Evolutionary conservation across 441 rosid species (phyloP), one percentile per base, ranked within the genome.

Genomic region (Jatropha multifida): DNA sequence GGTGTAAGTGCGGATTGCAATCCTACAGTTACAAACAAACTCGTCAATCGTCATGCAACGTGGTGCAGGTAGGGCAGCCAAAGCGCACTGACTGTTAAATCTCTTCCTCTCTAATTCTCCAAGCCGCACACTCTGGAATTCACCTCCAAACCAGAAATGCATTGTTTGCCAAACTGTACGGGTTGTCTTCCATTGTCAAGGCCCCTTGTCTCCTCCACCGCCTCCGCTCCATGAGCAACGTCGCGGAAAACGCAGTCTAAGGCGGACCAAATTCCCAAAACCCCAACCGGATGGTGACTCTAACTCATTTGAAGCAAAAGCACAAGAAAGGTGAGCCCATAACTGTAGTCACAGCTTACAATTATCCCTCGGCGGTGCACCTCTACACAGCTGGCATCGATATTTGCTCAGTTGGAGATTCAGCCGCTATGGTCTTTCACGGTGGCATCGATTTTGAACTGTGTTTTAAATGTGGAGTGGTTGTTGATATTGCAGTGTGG

Each of bases 351-450:
- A 92, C 99, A 62, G 96, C 90, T 63, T 93, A 95, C 72, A 97
- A 95, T 78, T 95, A 95, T 65, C 97, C 98, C 7, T 89, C 98
- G 0, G 98, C 94, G 3, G 96, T 93, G 74, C 99, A 93, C 78
- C 49, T 95, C 46, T 96, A 95, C 73, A 76, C 85, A 65, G 95
- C 98, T 11, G 99, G 95, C 46, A 87, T 93, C n/a, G 97, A 95
- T 75, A 74, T 95, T 64, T 90, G 94, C 76, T 82, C 93, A 26
- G 97, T 95, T 11, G 99, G 99, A 14, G 98, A 95, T 81, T 95
- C 99, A 0, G 97, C 99, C 41, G 79, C 98, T 64, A 95, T 95
- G 98, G 98, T 93, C 40, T 93, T 95, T 72, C 99, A 93, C 80
- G 99, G 98, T 23, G 23, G 23, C 23, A 23, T 23, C 23, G 23